phyloP scores from a whole-genome alignment of 805 yeast genomes.

The Cyberlindnera maclurae region DNA sequence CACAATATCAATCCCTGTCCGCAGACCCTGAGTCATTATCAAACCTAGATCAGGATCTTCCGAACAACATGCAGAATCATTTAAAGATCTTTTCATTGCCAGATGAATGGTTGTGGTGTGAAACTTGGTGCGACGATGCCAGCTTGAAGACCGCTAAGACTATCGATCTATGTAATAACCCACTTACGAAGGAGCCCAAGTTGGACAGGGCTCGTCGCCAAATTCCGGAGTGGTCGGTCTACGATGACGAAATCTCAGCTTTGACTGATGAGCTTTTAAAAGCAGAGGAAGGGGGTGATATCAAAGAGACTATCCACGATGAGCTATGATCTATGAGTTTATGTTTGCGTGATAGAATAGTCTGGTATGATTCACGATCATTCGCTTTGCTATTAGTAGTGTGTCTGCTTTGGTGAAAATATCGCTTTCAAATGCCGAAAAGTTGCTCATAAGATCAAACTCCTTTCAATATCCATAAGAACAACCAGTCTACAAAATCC shows the following conservation, averaged over 20 bases:
- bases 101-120: conserved; percentile 90
- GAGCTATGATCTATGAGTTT: conserved; percentile 2
- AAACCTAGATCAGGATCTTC: conserved; percentile 86
- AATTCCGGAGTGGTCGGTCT: conserved; percentile 69
- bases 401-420: no score
- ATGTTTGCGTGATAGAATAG: no score
- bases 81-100: conserved; percentile 69
- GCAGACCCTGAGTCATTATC: conserved; percentile 73
- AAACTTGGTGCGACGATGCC: conserved; percentile 80
- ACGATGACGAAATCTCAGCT: conserved; percentile 47
- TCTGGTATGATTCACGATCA: no score
- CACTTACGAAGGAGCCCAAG: conserved; percentile 73
- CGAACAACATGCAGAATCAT: conserved; percentile 72
- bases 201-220: conserved; percentile 68
- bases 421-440: no score
- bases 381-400: no score
- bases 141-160: conserved; percentile 59
- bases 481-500: no score
- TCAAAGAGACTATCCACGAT: conserved; percentile 1
- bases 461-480: no score
- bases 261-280: conserved; percentile 16
- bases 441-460: no score
- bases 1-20: conserved; percentile 78
- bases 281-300: neutral
- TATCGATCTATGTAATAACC: conserved; percentile 80